A percentile compares a stretch with the other conserved stretches of the same genome.
phyloP scores from a whole-genome alignment of 352 stramenopile genomes.

The Pythium dissimile region DNA sequence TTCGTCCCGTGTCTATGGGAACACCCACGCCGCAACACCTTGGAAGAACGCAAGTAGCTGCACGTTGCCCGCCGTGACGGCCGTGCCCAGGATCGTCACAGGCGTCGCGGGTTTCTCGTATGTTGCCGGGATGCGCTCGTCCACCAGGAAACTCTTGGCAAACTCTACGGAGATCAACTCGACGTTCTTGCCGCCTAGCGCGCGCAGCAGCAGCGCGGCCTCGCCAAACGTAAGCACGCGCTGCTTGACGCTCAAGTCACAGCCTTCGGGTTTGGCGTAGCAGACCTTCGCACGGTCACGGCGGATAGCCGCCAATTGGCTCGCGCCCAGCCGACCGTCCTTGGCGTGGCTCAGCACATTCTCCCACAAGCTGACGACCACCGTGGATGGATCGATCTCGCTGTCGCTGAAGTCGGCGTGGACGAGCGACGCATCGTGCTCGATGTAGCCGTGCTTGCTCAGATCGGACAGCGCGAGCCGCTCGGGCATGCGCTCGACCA shows the following conservation, averaged over 20 bases:
- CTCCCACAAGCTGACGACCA: slow-evolving; percentile 12
- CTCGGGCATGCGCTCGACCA: slow-evolving; percentile 8
- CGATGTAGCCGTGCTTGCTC: slow-evolving; percentile 13
- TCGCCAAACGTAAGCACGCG: slow-evolving; percentile 2
- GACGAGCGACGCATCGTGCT: slow-evolving; percentile 38
- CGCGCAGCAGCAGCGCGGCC: slow-evolving; percentile 3
- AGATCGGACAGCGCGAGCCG: slow-evolving; percentile 30
- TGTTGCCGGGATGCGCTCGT: slow-evolving; percentile 21
- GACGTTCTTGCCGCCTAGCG: slow-evolving; percentile 2
- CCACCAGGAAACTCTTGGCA: slow-evolving; percentile 20
- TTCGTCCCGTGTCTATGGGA: background rate
- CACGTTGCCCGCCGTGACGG: slow-evolving; percentile 2
- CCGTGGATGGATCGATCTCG: slow-evolving; percentile 21
- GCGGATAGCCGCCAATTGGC: slow-evolving; percentile 5
- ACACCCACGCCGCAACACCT: background rate
- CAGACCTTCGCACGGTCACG: background rate
- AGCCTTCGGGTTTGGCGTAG: slow-evolving; percentile 4
- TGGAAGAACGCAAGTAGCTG: background rate
- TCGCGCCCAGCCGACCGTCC: background rate
- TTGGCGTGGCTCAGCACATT: slow-evolving; percentile 20
- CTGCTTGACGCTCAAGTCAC: slow-evolving; percentile 3
- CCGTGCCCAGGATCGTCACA: background rate
- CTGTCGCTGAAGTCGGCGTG: slow-evolving; percentile 30
- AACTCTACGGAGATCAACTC: slow-evolving; percentile 5
- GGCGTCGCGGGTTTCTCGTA: slow-evolving; percentile 13